These are phyloP conservation scores for Desmodesmus armatus DNA, from an alignment of 139 green algal genomes.

Conservation along the genomic window DNA sequence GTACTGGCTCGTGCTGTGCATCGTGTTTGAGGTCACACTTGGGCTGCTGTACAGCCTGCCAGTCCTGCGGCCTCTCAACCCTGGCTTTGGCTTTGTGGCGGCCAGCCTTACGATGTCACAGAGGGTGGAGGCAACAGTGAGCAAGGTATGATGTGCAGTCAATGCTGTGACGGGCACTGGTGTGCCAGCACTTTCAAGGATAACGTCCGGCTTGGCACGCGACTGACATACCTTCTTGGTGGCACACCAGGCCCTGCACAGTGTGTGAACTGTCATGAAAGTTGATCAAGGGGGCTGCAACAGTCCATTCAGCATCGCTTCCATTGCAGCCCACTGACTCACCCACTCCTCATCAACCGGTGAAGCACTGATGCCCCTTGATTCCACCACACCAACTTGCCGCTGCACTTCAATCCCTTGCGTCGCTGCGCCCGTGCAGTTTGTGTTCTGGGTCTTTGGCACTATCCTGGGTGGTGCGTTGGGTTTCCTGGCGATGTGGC, in stretches of 20 bases:
- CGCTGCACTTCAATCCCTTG: too few species aligned
- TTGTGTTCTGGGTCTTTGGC: constrained; percentile 3
- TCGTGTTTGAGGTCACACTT: constrained; percentile 28
- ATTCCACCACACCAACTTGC: too few species aligned
- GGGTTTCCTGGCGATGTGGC: constrained; percentile 55
- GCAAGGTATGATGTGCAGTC: constrained; percentile 27
- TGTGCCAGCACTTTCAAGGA: neutral
- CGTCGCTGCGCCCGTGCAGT: too few species aligned
- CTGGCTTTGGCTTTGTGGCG: constrained; percentile 35
- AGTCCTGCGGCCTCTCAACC: neutral
- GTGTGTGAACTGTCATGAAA: too few species aligned
- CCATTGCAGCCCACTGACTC: too few species aligned
- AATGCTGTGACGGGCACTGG: neutral
- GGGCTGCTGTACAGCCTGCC: neutral
- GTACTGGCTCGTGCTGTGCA: constrained; percentile 44
- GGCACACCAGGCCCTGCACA: too few species aligned
- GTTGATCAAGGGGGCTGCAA: too few species aligned
- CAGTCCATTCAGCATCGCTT: too few species aligned
- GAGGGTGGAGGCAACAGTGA: constrained; percentile 54
- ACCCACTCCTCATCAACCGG: too few species aligned
- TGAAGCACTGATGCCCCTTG: too few species aligned
- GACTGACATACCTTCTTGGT: too few species aligned
- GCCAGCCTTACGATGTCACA: constrained; percentile 42
- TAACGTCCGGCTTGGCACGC: too few species aligned
- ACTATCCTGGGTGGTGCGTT: constrained; percentile 30